Evolutionary conservation across 345 rosid species (phyloP).

Genomic region (Eucalyptus pauciflora): DNA sequence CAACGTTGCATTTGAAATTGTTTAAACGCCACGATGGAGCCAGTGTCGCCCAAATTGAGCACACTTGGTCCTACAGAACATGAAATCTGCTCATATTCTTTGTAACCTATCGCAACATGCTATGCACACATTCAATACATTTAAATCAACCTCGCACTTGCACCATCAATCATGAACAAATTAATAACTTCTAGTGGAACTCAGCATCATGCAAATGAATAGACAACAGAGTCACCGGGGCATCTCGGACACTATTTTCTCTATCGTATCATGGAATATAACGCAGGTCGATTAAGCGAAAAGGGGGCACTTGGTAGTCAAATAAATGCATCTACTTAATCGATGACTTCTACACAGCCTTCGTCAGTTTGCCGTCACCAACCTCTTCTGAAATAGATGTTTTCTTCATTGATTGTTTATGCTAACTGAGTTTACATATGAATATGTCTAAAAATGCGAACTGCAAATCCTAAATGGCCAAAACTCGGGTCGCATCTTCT

Average conservation of each 20-base stretch:
- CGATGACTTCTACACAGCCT: neutral
- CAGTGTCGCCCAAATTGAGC: neutral
- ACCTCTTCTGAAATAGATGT: neutral
- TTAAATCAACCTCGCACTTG: neutral
- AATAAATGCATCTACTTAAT: neutral
- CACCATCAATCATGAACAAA: neutral
- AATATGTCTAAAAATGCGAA: neutral
- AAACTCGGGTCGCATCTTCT: neutral
- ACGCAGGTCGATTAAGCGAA: neutral
- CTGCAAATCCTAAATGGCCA: neutral
- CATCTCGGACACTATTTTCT: neutral
- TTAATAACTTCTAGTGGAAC: neutral
- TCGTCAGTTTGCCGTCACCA: neutral
- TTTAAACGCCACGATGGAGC: neutral
- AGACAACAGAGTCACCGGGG: neutral
- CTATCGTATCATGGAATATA: neutral
- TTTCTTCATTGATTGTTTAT: neutral
- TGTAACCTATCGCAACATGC: neutral
- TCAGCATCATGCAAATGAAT: neutral
- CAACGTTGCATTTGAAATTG: neutral
- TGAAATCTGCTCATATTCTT: neutral
- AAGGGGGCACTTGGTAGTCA: neutral
- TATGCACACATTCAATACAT: neutral
- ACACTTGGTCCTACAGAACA: neutral
- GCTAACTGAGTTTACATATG: neutral